Conservation (phyloP, 2,329 filamentous ascomycete species). For the Diaporthe sp. region DNA sequence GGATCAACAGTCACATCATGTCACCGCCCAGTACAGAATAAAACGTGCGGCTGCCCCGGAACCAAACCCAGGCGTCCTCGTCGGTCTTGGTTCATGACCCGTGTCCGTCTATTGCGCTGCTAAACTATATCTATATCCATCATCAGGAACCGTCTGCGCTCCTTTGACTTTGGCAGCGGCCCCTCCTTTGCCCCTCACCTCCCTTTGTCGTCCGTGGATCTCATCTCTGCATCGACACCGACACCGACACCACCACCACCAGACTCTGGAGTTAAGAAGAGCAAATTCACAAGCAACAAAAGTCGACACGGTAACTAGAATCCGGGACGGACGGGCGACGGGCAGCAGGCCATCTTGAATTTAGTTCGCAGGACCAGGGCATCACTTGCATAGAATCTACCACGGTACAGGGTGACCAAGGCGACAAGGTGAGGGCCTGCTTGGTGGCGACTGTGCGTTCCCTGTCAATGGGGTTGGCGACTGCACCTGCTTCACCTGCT, state of each 20-base stretch:
- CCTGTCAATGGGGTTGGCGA: constrained; percentile 24
- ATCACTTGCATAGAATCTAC: constrained; percentile 11
- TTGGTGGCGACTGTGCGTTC: constrained; percentile 20
- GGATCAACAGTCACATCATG: constrained; percentile 25
- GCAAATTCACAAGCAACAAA: constrained; percentile 2
- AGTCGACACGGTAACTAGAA: constrained; percentile 8
- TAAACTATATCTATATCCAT: constrained; percentile 5
- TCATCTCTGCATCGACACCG: neutral
- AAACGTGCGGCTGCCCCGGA: constrained; percentile 29
- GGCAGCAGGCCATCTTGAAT: constrained; percentile 7
- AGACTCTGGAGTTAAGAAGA: neutral
- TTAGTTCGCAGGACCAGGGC: constrained; percentile 9
- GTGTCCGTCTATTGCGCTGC: constrained; percentile 10
- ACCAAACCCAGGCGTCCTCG: constrained; percentile 10
- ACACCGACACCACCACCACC: neutral
- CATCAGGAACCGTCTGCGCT: neutral
- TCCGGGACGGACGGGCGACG: neutral
- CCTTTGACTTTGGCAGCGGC: neutral
- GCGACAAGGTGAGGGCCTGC: constrained; percentile 26
- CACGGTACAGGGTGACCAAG: constrained; percentile 8
- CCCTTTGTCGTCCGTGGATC: constrained; percentile 3
- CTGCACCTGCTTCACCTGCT: constrained; percentile 27
- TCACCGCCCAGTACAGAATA: constrained; percentile 18
- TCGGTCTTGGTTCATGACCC: constrained; percentile 21
- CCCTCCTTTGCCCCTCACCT: neutral